Conservation (phyloP, 257 asterid genomes). For the Solanum tarijense region DNA sequence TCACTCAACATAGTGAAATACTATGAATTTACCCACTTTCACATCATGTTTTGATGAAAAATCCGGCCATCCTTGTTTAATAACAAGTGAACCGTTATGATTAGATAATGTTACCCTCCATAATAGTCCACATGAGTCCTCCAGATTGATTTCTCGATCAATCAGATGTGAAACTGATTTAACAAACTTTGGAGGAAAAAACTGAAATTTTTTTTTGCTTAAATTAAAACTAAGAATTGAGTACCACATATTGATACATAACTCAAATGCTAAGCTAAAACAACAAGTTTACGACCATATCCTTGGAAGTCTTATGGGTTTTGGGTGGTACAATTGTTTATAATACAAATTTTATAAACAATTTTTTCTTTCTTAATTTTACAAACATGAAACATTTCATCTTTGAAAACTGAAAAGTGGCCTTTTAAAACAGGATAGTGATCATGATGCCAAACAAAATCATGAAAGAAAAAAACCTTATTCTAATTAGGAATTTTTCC, state of each 20-base stretch:
- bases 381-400: too few relatives aligned
- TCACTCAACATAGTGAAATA: constrained; percentile 17
- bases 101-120: constrained; percentile 28
- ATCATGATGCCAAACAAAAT: too few relatives aligned
- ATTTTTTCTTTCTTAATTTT: too few relatives aligned
- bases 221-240: not conserved
- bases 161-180: constrained; percentile 9
- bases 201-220: constrained; percentile 18
- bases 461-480: too few relatives aligned
- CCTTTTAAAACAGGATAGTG: too few relatives aligned
- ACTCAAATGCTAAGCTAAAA: too few relatives aligned
- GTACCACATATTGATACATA: not conserved
- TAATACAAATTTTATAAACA: too few relatives aligned
- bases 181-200: constrained; percentile 44
- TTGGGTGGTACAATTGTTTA: too few relatives aligned
- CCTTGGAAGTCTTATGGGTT: too few relatives aligned
- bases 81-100: constrained; percentile 18
- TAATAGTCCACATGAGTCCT: constrained; percentile 31
- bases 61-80: constrained; percentile 43
- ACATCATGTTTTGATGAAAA: constrained; percentile 33
- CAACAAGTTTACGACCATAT: too few relatives aligned
- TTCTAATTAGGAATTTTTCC: too few relatives aligned
- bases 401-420: not conserved
- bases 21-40: constrained; percentile 23
- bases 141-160: constrained; percentile 21